Base-by-base conservation (phyloP, 2,329 filamentous ascomycete species). In the Canariomyces notabilis region DNA sequence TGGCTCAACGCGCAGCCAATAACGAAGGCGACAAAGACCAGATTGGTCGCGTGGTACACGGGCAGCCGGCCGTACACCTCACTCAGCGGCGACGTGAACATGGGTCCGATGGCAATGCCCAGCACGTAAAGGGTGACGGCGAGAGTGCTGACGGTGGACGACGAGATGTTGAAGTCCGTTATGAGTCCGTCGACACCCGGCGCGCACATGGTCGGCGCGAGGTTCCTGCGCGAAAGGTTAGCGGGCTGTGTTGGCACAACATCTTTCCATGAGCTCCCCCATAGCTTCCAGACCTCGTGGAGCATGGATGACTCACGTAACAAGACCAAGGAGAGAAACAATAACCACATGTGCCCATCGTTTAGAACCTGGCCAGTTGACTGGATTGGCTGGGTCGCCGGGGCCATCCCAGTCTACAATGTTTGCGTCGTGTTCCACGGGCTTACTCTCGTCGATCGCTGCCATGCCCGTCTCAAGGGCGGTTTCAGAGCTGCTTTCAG, bases 1-100 rank as follows among this genome's bases (percentile, higher is more conserved):
- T 77, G 71, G 36, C 73, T 73, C 59, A 78, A 78, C 12, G 74
- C 81, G 55, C 74, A 84, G 58, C 79, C 80, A 57, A 85, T 77
- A 79, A 67, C 68, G 65, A 78, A 80, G 37, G 76, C 80, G 52
- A 83, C 76, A 62, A 81, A 83, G 5, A 81, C 37, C n/a, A 61
- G 20, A 29, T 63, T 65, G 47, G 52, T 56, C 11, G 47, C 26
- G 46, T 65, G 59, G 44, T 66, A 66, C 31, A 68, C 12, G 4
- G 18, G 21, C 15, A 37, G 18, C 16, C 44, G 44, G 21, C 44
- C 44, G 14, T 46, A 46, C 12, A 46, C 6, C 20, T 46, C 44
- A 19, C 16, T 22, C 3, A 42, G 16, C 1, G 44, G 38, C 4
- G 37, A 20, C 5, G 42, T 15, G 16, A 42, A 7, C 9, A 46